Base-by-base conservation (phyloP, 2,329 filamentous ascomycete species). In the Emmonsia crescens region DNA sequence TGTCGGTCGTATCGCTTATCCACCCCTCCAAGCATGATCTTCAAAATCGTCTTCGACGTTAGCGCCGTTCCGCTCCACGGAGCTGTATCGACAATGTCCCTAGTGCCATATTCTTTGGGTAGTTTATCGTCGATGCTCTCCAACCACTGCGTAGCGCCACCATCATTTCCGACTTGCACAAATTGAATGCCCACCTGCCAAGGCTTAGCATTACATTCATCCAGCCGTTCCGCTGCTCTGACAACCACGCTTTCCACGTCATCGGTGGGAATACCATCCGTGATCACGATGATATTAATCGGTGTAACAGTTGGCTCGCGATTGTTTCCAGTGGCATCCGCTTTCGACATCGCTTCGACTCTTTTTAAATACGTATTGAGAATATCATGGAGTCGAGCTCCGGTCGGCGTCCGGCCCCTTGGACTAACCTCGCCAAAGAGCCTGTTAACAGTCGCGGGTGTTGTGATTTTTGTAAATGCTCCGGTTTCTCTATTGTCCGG, bases 171-270 rank as follows among this genome's bases (percentile, higher is more conserved):
- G 52, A 97, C 89, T 75, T 96, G 93, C 79, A 97, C 96, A 78
- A 97, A 97, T 73, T 97, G 93, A 61, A 97, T 85, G 40, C 93
- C 93, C 9, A 96, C 79, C 77, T 97, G 94, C 79, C 89, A 89
- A 0, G 86, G 81, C 3, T 87, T 85, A 0, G 91, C 91, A 9
- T 86, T 81, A 8, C 88, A 73, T 59, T 75, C 75, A 65, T 76
- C 73, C 38, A 97, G 82, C 69, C 84, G 85, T 73, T 81, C 81
- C 0, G 91, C 93, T 0, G 83, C 79, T 3, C 76, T 73, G 48
- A 89, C 78, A 56, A 97, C 85, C 31, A 86, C 80, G 8, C 79
- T 80, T 72, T 92, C 88, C 0, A 88, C 85, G 66, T 96, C 89
- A 71, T 96, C 91, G 0, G 81, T 85, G 0, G 94, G 86, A 48